These are phyloP conservation scores for Nowakowskiella sp. DNA, from an alignment of 192 early-diverging fungal genomes.

Conservation along the genomic window DNA sequence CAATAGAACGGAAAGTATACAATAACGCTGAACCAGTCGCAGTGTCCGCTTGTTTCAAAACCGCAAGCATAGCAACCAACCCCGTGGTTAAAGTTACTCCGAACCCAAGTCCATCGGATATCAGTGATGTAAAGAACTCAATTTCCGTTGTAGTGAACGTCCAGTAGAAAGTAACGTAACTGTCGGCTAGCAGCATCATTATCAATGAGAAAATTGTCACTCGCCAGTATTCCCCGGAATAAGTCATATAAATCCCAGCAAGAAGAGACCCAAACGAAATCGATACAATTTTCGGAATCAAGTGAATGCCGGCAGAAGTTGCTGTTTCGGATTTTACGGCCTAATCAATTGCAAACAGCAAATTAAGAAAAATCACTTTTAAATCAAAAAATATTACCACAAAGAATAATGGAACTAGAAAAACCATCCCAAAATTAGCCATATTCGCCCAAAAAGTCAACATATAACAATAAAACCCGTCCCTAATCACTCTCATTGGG, in stretches of 20 bases:
- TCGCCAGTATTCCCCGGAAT: too few relatives aligned
- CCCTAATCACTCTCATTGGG: slow-evolving; percentile 3
- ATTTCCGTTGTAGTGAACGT: too few relatives aligned
- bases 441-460: slow-evolving; percentile 3
- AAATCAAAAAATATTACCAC: slow-evolving; percentile 6
- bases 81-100: slow-evolving; percentile 1
- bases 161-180: too few relatives aligned
- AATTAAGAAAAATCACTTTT: too few relatives aligned
- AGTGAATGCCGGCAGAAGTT: not conserved
- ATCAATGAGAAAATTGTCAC: too few relatives aligned
- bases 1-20: slow-evolving; percentile 7
- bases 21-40: slow-evolving; percentile 1
- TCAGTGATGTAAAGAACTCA: too few relatives aligned
- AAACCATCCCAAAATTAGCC: slow-evolving; percentile 1
- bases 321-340: not conserved
- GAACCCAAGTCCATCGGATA: slow-evolving; percentile 15
- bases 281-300: slow-evolving; percentile 7
- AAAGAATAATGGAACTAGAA: slow-evolving; percentile 10
- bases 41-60: not conserved
- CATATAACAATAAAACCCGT: not conserved
- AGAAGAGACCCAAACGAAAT: not conserved
- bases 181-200: too few relatives aligned
- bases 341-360: too few relatives aligned
- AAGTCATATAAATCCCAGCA: slow-evolving; percentile 7
- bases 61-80: slow-evolving; percentile 4